These are phyloP conservation scores for Castanea mollissima DNA, from an alignment of 306 rosid genomes.

Conservation along the genomic window DNA sequence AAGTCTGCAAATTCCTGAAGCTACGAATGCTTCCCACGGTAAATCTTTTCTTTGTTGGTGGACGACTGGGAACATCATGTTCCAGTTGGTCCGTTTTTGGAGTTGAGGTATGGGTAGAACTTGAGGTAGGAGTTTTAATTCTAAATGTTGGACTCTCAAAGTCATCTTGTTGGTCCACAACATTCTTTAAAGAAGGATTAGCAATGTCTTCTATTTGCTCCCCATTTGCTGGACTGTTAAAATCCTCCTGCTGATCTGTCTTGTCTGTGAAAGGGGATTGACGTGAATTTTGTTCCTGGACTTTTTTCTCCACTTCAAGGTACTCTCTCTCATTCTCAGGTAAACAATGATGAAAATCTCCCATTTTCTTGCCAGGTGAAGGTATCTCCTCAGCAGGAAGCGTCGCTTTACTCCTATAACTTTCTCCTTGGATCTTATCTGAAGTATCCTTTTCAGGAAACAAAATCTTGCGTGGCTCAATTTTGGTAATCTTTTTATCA, in stretches of 20 bases:
- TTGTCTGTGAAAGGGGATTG: constrained; percentile 37
- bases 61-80: constrained; percentile 36
- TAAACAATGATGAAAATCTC: constrained; percentile 26
- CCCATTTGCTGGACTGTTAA: constrained; percentile 36
- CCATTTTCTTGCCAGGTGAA: constrained; percentile 33
- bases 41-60: constrained; percentile 35
- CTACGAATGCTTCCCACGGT: constrained; percentile 40
- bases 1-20: constrained; percentile 42
- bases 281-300: constrained; percentile 32
- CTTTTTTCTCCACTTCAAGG: constrained; percentile 28
- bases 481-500: constrained; percentile 31
- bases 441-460: constrained; percentile 31
- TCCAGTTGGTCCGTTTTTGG: constrained; percentile 38
- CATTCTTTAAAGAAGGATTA: constrained; percentile 34
- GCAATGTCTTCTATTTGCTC: constrained; percentile 38
- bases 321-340: constrained; percentile 38
- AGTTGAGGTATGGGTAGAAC: constrained; percentile 49
- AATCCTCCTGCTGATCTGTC: constrained; percentile 31
- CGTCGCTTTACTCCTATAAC: constrained; percentile 36
- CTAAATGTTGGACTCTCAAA: constrained; percentile 62
- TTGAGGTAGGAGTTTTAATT: constrained; percentile 44
- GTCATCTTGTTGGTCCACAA: constrained; percentile 41
- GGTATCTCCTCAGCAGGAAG: constrained; percentile 28
- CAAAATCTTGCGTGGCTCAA: constrained; percentile 35
- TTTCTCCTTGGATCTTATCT: constrained; percentile 35